Evolutionary conservation across 2,329 filamentous ascomycete species (phyloP), one percentile per base, ranked within the genome.

Genomic region (Rosellinia necatrix): DNA sequence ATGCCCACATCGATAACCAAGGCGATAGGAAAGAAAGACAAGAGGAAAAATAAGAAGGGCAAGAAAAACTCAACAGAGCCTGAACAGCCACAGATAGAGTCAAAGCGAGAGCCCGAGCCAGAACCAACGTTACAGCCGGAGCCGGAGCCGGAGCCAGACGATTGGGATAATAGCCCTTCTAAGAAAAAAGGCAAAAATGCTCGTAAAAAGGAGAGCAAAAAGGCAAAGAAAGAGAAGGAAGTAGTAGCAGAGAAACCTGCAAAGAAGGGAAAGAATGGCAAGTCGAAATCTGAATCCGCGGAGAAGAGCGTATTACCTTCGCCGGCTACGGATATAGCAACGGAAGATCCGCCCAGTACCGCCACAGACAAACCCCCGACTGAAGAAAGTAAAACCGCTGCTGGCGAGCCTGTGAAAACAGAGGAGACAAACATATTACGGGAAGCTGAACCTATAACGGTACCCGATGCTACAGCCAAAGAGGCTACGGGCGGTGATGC

Each of bases 21-120:
- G 12, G 19, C 50, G 6, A 19, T 51, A 32, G 48, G 46, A 15
- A 62, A 58, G 49, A 56, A 56, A 22, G 48, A 43, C 32, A 67
- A 68, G 41, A 35, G 35, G 38, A 62, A 64, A 37, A 60, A 63
- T 12, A 32, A 51, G 3, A 48, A 56, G 12, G 48, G 21, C 19
- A 57, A 59, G 50, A 51, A 34, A 19, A 15, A 15, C 17, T n/a
- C 13, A 42, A 6, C 52, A 25, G 56, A 61, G n/a, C 34, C 51
- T 38, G 50, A 58, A 29, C 22, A 25, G 30, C 24, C 43, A 43
- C 48, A 57, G 41, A 21, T 25, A 21, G 53, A 48, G 19, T 44
- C 7, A 30, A 53, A 48, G 17, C 47, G n/a, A 30, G 32, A 49
- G 32, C 38, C 30, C 4, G 44, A 37, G 17, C 10, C 29, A 22